Conservation (phyloP, 371 early-diverging fungal genomes). For the Mortierella sp. region DNA sequence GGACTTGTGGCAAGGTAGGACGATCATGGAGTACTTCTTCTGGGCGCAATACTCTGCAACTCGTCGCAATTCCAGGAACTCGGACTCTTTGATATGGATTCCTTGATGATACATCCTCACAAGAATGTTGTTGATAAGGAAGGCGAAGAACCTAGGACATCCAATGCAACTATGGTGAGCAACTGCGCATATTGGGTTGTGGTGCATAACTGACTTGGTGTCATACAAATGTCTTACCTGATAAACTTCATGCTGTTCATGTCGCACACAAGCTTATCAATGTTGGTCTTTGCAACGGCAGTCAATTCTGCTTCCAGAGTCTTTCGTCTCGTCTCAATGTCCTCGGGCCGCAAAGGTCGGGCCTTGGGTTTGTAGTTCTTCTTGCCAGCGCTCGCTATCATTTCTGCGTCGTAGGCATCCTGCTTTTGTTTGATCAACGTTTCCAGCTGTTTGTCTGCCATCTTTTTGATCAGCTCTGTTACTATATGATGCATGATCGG, state of each 20-base stretch:
- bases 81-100: conserved; percentile 84
- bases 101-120: conserved; percentile 87
- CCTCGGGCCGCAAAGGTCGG: conserved; percentile 35
- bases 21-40: conserved; percentile 78
- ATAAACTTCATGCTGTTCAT: conserved; percentile 73
- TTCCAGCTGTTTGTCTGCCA: conserved; percentile 62
- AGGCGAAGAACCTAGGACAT: conserved; percentile 72
- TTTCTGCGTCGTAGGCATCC: conserved; percentile 39
- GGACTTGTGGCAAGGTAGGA: conserved; percentile 90
- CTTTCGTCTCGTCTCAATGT: conserved; percentile 54
- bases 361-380: conserved; percentile 52
- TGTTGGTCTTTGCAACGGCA: conserved; percentile 68
- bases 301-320: conserved; percentile 62
- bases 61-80: conserved; percentile 75
- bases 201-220: not conserved
- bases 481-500: conserved; percentile 38
- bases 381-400: conserved; percentile 43
- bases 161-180: not conserved
- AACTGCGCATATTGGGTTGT: no score
- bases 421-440: conserved; percentile 51
- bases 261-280: conserved; percentile 75
- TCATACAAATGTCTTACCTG: conserved; percentile 55
- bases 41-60: conserved; percentile 57
- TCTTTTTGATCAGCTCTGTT: conserved; percentile 54
- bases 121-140: conserved; percentile 78